A percentile compares a stretch with the other conserved stretches of the same genome.
phyloP scores from a whole-genome alignment of 2,329 filamentous ascomycete species.

The Ceratocystis papillata region DNA sequence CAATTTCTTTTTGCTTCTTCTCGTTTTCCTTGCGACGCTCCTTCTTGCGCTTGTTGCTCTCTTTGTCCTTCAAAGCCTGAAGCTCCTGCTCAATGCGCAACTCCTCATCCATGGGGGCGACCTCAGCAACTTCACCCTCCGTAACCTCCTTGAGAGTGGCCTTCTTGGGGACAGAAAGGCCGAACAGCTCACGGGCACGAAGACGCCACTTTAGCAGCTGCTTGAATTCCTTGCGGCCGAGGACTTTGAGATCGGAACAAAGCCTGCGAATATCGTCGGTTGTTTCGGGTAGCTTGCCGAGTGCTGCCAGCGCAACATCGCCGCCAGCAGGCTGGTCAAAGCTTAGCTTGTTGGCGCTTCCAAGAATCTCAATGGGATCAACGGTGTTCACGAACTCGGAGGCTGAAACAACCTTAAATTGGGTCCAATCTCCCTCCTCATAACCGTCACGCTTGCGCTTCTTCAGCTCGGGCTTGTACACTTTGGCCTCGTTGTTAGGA shows the following conservation, averaged over 20 bases:
- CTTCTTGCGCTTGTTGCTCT: constrained; percentile 65
- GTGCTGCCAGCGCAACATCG: constrained; percentile 74
- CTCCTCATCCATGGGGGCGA: constrained; percentile 91
- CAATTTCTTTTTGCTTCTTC: constrained; percentile 82
- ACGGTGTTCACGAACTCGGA: constrained; percentile 89
- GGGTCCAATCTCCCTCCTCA: constrained; percentile 86
- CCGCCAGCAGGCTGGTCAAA: constrained; percentile 71
- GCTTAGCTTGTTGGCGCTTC: constrained; percentile 69
- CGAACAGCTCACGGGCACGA: constrained; percentile 81
- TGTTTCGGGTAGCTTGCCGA: constrained; percentile 78
- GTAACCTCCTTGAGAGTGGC: constrained; percentile 38
- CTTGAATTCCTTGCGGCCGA: constrained; percentile 92
- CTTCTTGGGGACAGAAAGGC: constrained; percentile 63
- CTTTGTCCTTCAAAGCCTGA: constrained; percentile 68
- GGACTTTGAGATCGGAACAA: constrained; percentile 74
- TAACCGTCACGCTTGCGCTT: constrained; percentile 97
- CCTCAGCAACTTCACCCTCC: constrained; percentile 62
- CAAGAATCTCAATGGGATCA: constrained; percentile 87
- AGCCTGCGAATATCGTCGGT: constrained; percentile 68
- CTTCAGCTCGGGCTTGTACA: constrained; percentile 95
- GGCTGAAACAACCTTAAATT: constrained; percentile 79
- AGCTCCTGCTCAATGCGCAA: constrained; percentile 81
- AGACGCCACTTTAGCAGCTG: constrained; percentile 80
- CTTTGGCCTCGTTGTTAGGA: constrained; percentile 93
- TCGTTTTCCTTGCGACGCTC: constrained; percentile 84